phyloP scores from a whole-genome alignment of 2,329 filamentous ascomycete species.

The Didymella segeticola region DNA sequence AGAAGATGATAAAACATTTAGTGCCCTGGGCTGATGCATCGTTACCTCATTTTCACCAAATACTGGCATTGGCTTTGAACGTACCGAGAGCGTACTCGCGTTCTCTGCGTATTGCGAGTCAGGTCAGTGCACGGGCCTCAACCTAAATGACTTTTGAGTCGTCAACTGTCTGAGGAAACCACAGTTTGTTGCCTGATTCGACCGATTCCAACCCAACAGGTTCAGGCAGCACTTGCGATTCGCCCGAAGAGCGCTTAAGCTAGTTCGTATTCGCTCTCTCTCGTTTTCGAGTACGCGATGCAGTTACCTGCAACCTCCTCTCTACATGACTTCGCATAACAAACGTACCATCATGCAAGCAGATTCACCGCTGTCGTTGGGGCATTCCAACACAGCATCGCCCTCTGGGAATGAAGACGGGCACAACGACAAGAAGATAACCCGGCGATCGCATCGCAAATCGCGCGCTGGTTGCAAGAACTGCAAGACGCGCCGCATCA shows the following conservation, averaged over 20 bases:
- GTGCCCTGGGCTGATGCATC: neutral
- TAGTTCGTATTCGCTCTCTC: constrained; percentile 18
- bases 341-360: constrained; percentile 19
- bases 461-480: constrained; percentile 38
- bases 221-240: constrained; percentile 6
- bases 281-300: constrained; percentile 16
- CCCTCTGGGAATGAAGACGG: constrained; percentile 15
- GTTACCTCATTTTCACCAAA: constrained; percentile 6
- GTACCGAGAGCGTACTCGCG: constrained; percentile 9
- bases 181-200: neutral
- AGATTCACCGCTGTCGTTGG: constrained; percentile 24
- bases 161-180: neutral
- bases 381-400: constrained; percentile 7
- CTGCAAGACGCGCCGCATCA: constrained; percentile 38
- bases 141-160: neutral
- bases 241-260: no score
- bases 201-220: neutral
- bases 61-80: neutral
- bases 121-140: neutral
- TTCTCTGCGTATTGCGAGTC: constrained; percentile 9
- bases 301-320: neutral
- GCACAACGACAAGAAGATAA: constrained; percentile 22
- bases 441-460: constrained; percentile 35
- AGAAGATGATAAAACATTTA: neutral
- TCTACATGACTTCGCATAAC: neutral